Conservation (phyloP, 2,329 filamentous ascomycete genomes). For the Curvularia sp. region DNA sequence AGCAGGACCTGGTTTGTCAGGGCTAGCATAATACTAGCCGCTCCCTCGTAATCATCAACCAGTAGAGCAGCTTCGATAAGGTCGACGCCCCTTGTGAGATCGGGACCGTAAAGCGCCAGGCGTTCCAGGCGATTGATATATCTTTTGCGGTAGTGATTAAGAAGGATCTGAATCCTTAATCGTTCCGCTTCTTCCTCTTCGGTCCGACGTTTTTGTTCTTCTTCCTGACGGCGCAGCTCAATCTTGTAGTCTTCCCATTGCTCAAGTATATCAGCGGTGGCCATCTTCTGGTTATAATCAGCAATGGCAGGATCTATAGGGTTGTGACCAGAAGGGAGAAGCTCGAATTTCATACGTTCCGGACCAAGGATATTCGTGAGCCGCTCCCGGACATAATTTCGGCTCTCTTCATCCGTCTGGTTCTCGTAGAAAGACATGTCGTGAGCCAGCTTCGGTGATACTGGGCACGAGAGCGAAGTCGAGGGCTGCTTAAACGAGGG, state of each 20-base stretch:
- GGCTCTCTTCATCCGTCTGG: conserved; percentile 12
- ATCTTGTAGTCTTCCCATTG: background rate
- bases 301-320: conserved; percentile 13
- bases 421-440: conserved; percentile 2
- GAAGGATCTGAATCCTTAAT: background rate
- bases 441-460: background rate
- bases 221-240: background rate
- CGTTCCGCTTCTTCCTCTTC: background rate
- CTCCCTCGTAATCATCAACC: background rate
- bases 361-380: conserved; percentile 9
- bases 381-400: conserved; percentile 3
- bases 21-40: background rate
- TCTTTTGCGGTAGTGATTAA: background rate
- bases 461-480: no score
- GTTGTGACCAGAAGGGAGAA: conserved; percentile 14
- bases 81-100: conserved; percentile 2
- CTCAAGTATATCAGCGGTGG: background rate
- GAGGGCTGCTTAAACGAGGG: no score
- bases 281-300: conserved; percentile 8
- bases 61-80: conserved; percentile 1
- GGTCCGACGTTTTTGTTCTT: conserved; percentile 1
- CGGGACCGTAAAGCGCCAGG: conserved; percentile 9
- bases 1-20: conserved; percentile 5
- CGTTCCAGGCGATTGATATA: conserved; percentile 8
- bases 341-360: conserved; percentile 8